Conservation (phyloP, 495 filamentous ascomycete species). For the Penicillium silybi region DNA sequence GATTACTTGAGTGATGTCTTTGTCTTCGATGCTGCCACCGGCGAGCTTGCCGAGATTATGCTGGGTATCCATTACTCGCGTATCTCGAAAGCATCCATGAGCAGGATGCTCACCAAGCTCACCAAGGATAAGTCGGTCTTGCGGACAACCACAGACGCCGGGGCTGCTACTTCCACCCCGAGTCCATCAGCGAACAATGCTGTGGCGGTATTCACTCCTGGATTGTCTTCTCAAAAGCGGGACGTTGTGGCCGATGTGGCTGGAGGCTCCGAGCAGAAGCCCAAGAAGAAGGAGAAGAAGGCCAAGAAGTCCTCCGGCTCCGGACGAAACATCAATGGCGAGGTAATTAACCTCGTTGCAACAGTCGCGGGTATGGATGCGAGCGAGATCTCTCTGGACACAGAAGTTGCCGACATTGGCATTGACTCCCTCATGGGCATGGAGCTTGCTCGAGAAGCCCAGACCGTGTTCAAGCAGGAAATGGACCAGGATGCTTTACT, state of each 20-base stretch:
- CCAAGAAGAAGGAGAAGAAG: background rate
- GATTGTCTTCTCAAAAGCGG: background rate
- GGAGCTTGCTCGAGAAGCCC: slow-evolving; percentile 46
- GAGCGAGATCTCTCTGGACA: slow-evolving; percentile 8
- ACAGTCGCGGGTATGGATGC: background rate
- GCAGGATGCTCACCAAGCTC: slow-evolving; percentile 25
- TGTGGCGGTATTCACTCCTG: background rate
- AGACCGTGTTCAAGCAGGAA: slow-evolving; percentile 31
- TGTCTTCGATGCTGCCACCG: slow-evolving; percentile 42
- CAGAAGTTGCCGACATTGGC: slow-evolving; percentile 38
- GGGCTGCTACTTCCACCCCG: background rate
- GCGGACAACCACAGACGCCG: background rate
- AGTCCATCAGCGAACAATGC: background rate
- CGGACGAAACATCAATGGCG: background rate
- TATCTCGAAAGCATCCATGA: slow-evolving; percentile 42
- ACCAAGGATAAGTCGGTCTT: slow-evolving; percentile 1
- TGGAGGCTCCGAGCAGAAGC: background rate
- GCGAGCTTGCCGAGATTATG: slow-evolving; percentile 43
- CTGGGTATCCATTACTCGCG: slow-evolving; percentile 46
- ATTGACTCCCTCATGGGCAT: slow-evolving; percentile 52
- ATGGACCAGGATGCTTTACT: slow-evolving; percentile 26
- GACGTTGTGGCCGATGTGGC: background rate
- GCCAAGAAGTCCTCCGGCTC: background rate
- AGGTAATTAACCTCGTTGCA: background rate
- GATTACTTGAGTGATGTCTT: slow-evolving; percentile 48